Evolutionary conservation across 78 protist genomes (phyloP).

Genomic region (Dictyostelium capitatum): DNA sequence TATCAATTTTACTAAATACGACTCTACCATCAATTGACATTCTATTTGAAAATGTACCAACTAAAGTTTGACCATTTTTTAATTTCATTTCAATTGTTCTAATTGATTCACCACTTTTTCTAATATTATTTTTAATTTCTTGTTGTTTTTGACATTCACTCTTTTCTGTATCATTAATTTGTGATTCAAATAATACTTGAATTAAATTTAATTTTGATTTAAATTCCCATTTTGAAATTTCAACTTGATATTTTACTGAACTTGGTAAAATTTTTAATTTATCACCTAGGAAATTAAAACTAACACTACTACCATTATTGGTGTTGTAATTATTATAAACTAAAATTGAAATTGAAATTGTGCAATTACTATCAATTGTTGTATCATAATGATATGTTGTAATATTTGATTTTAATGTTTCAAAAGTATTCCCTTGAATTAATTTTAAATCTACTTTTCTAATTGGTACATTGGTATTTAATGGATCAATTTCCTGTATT

Average conservation of each 20-base stretch:
- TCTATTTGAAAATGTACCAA: constrained; percentile 47
- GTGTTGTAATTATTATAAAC: neutral
- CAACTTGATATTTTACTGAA: constrained; percentile 41
- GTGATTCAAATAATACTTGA: constrained; percentile 3
- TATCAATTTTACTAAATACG: neutral
- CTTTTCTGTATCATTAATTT: neutral
- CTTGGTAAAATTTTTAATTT: constrained; percentile 1
- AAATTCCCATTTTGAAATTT: constrained; percentile 20
- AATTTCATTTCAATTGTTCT: constrained; percentile 1
- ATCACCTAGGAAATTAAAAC: constrained; percentile 40
- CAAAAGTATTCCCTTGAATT: constrained; percentile 2
- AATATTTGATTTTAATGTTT: neutral
- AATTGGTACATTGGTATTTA: neutral
- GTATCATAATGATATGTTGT: neutral
- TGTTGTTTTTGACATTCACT: neutral
- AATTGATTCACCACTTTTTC: neutral
- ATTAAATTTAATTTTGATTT: neutral
- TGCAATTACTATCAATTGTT: neutral
- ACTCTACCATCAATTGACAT: constrained; percentile 30
- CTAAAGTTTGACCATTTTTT: neutral
- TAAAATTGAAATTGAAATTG: neutral
- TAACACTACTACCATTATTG: no score
- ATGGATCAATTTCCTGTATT: neutral
- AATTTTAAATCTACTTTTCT: neutral
- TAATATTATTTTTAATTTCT: neutral